phyloP scores from a whole-genome alignment of 495 filamentous ascomycete species.

The Lentithecium fluviatile region DNA sequence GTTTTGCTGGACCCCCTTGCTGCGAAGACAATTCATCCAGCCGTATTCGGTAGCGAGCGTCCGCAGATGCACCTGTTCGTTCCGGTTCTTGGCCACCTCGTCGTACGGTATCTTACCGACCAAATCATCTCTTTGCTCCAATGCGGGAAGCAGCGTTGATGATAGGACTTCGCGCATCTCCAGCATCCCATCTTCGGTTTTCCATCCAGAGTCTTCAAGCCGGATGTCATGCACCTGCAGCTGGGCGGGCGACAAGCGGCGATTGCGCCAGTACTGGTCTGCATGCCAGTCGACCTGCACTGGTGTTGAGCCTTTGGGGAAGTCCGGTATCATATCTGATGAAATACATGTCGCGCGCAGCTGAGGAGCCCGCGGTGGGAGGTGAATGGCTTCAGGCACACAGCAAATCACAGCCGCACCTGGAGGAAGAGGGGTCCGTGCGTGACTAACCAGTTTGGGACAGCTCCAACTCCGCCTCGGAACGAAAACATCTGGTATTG shows the following conservation, averaged over 20 bases:
- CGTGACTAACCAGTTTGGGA: too few species aligned
- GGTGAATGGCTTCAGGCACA: too few species aligned
- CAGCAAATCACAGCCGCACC: constrained; percentile 13
- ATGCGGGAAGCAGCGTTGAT: constrained; percentile 37
- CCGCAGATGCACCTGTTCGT: constrained; percentile 39
- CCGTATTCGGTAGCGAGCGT: constrained; percentile 40
- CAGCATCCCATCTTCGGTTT: constrained; percentile 35
- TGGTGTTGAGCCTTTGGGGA: constrained; percentile 20
- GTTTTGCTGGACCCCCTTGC: constrained; percentile 30
- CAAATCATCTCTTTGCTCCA: constrained; percentile 30
- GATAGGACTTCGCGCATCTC: constrained; percentile 40
- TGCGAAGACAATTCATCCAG: constrained; percentile 43
- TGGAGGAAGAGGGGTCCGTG: neutral
- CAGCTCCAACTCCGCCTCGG: too few species aligned
- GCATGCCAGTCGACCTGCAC: constrained; percentile 36
- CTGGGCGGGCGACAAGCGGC: constrained; percentile 41
- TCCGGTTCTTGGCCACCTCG: constrained; percentile 31
- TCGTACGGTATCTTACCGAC: constrained; percentile 13
- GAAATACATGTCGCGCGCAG: constrained; percentile 6
- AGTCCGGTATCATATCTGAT: constrained; percentile 11
- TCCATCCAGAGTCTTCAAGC: constrained; percentile 24
- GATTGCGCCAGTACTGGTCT: constrained; percentile 40
- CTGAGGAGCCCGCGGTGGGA: neutral
- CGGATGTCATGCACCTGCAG: constrained; percentile 44
- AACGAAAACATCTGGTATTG: too few species aligned